Evolutionary conservation across 2,329 filamentous ascomycete genomes (phyloP), one percentile per base, ranked within the genome.

Genomic region (Gaeumannomyces sp.): DNA sequence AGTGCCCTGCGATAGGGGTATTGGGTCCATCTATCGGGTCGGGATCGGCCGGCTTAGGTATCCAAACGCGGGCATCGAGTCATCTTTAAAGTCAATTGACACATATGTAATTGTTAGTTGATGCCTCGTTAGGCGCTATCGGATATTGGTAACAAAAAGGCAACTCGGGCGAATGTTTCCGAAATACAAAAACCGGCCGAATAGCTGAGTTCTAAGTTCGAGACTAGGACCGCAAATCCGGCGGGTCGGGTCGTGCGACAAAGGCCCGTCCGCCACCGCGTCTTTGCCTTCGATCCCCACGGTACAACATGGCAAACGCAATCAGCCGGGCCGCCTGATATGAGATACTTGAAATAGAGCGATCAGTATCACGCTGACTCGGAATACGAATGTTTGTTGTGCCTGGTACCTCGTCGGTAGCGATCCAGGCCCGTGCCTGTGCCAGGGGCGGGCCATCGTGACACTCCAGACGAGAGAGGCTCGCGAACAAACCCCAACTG

Each of bases 181-280:
- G 64, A 61, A 53, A 50, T 31, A 31, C 61, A 62, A n/a, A 62
- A n/a, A 33, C 61, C 57, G 57, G 63, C 35, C 45, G 53, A 59
- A 61, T 50, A 10, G 57, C 14, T 14, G 28, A 25, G 13, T 64
- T 61, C 14, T 14, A 35, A 25, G 13, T 64, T 61, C n/a, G 64
- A 61, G 50, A n/a, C 50, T 61, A 64, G 59, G 64, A 61, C 61
- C 63, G 60, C 64, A 66, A 67, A 69, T 67, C 69, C 69, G 67
- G 63, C 66, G 68, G 68, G 63, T 68, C 68, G 69, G 69, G 64
- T 70, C 68, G 65, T 67, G 66, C 35, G 33, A 62, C 29, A 14
- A 60, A 31, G n/a, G 56, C 33, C 10, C 33, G 33, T n/a, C n/a
- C n/a, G n/a, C n/a, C n/a, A n/a, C n/a, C n/a, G n/a, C n/a, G n/a